Evolutionary conservation across 176 grass and related monocot species (phyloP).

Genomic region (Avena sativa): DNA sequence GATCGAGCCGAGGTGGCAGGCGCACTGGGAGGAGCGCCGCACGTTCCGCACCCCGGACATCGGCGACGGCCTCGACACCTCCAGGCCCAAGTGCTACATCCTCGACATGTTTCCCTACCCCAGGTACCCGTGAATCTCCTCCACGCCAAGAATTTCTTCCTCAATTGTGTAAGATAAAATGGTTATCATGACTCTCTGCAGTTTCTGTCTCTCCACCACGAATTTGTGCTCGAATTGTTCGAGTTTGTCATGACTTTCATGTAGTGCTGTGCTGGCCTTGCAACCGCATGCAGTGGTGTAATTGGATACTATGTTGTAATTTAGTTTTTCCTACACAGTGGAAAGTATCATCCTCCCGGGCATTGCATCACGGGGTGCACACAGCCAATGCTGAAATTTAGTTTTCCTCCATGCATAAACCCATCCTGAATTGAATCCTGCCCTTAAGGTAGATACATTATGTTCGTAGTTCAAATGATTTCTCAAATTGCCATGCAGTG

Average conservation of each 20-base stretch:
- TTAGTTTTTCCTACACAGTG: not conserved
- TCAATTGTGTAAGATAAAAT: not conserved
- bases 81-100: constrained; percentile 93
- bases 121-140: constrained; percentile 39
- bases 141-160: too few relatives aligned
- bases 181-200: not conserved
- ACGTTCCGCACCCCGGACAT: constrained; percentile 80
- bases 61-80: constrained; percentile 69
- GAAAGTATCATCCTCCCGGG: not conserved
- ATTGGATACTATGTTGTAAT: not conserved
- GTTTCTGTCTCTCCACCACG: not conserved
- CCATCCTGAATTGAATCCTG: not conserved
- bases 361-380: not conserved
- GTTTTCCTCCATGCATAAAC: not conserved
- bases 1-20: constrained; percentile 93
- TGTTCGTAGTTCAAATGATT: not conserved
- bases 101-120: constrained; percentile 99
- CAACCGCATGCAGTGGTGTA: not conserved
- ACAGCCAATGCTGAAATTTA: not conserved
- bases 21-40: constrained; percentile 78
- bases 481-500: constrained; percentile 45
- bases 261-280: not conserved
- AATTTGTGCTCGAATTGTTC: not conserved
- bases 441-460: not conserved
- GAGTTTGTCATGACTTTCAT: not conserved